A percentile compares a stretch with the other conserved stretches of the same genome.
These are phyloP conservation scores for Persicaria maculosa DNA, from an alignment of 148 eudicot genomes.

Conservation along the genomic window DNA sequence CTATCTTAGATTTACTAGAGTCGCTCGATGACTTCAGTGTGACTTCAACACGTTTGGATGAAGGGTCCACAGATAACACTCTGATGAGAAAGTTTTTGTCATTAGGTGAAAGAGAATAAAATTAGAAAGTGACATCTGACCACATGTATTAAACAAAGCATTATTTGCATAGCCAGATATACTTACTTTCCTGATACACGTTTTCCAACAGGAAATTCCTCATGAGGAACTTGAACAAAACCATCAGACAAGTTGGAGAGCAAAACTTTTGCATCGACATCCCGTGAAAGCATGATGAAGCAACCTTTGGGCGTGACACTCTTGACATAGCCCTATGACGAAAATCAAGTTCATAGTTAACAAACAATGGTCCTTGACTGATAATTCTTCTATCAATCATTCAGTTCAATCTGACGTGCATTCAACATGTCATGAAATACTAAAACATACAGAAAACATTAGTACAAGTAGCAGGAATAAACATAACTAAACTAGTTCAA, in stretches of 20 bases:
- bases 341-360: neutral
- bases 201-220: slow-evolving; percentile 80
- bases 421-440: too few species aligned
- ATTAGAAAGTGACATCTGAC: neutral
- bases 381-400: neutral
- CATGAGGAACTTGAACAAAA: slow-evolving; percentile 58
- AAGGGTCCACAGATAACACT: slow-evolving; percentile 74
- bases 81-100: slow-evolving; percentile 19
- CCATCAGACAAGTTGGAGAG: slow-evolving; percentile 75
- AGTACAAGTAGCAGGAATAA: neutral
- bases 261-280: slow-evolving; percentile 71
- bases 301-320: slow-evolving; percentile 74
- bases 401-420: too few species aligned
- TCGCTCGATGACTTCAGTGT: slow-evolving; percentile 47
- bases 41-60: slow-evolving; percentile 85
- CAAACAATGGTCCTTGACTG: neutral
- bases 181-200: slow-evolving; percentile 72
- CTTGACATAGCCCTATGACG: slow-evolving; percentile 70
- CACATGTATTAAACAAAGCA: neutral
- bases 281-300: slow-evolving; percentile 75
- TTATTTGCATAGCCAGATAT: neutral
- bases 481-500: neutral
- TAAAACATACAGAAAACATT: too few species aligned
- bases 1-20: slow-evolving; percentile 29
- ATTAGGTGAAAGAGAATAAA: neutral